Evolutionary conservation across 2,329 filamentous ascomycete genomes (phyloP).

Genomic region (Pseudogymnoascus sp.): DNA sequence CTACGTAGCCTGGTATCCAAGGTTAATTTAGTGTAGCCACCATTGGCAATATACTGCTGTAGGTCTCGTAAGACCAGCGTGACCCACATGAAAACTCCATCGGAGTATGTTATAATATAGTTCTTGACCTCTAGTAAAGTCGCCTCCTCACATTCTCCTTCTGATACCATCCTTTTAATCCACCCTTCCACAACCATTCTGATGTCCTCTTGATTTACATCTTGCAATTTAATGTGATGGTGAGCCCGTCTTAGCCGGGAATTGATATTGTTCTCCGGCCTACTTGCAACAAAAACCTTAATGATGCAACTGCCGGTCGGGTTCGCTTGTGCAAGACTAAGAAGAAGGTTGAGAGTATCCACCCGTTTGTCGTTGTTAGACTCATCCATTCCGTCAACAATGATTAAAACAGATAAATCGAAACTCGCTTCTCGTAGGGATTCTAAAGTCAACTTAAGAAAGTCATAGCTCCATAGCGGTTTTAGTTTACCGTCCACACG

Average conservation of each 20-base stretch:
- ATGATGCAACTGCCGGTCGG: neutral
- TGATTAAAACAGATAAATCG: conserved; percentile 4
- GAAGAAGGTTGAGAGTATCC: conserved; percentile 11
- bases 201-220: neutral
- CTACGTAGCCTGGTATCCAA: neutral
- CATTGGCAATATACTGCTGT: neutral
- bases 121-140: neutral
- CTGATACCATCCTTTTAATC: neutral
- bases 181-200: neutral
- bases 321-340: neutral
- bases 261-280: neutral
- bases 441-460: neutral
- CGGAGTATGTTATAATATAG: neutral
- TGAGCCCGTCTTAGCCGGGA: neutral
- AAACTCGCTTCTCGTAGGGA: neutral
- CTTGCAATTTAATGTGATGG: neutral
- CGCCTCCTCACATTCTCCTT: neutral
- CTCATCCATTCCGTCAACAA: conserved; percentile 16
- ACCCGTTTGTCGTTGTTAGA: conserved; percentile 10
- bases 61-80: neutral
- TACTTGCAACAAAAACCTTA: neutral
- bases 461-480: conserved; percentile 9
- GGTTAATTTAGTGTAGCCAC: neutral
- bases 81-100: neutral
- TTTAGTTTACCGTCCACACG: too few species aligned